Percentiles rank a stretch among this genome's conserved stretches.
phyloP scores from a whole-genome alignment of 1,139 yeast species.

The Arxiozyma slooffiae region DNA sequence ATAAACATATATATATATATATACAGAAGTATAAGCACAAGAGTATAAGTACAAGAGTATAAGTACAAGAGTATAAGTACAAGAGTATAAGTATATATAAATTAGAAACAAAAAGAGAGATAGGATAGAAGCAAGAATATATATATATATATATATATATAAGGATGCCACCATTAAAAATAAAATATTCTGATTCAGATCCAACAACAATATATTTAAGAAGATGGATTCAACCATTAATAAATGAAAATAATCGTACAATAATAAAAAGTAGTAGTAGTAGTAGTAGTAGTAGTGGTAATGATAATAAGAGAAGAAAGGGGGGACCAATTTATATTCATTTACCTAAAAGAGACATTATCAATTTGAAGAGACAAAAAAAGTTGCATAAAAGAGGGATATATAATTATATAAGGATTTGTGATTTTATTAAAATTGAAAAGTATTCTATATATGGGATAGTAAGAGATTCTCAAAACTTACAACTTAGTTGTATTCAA shows the following conservation, averaged over 20 bases:
- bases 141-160: neutral
- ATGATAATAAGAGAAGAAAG: too few relatives aligned
- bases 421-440: neutral
- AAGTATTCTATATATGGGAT: neutral
- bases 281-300: too few relatives aligned
- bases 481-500: conserved; percentile 1
- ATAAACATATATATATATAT: neutral
- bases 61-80: too few relatives aligned
- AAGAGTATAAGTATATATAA: too few relatives aligned
- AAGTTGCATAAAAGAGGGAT: neutral
- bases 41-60: too few relatives aligned
- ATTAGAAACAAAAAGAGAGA: too few relatives aligned
- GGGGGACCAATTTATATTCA: neutral
- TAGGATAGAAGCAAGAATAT: neutral
- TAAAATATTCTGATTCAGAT: neutral
- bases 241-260: neutral
- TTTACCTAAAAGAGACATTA: neutral
- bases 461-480: neutral
- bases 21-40: too few relatives aligned
- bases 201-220: neutral
- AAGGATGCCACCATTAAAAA: neutral
- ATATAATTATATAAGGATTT: neutral
- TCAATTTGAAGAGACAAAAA: neutral
- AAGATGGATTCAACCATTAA: neutral
- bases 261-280: neutral